Evolutionary conservation across 768 basidiomycete genomes (phyloP), one percentile per base, ranked within the genome.

Genomic region (Hygrocybe punicea): DNA sequence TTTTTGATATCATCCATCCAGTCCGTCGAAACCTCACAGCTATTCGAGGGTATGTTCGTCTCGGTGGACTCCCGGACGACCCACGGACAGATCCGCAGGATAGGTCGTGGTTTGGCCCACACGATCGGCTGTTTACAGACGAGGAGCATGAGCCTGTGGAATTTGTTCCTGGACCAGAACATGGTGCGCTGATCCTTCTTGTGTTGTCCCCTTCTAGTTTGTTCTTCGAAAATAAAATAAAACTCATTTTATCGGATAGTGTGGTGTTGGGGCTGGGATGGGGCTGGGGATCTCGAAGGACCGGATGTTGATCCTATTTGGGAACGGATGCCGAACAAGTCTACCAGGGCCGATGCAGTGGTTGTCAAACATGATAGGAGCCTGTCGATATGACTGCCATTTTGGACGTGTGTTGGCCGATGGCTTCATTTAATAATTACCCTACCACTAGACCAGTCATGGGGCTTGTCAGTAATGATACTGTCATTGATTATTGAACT

Each of bases 261-360:
- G 11, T 98, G 96, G 96, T 98, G 96, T 69, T 98, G 96, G 96
- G 96, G 96, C 17, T 99, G 96, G 96, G 96, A 99, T 65, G 96
- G 96, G 13, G 96, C 96, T 3, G 96, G 96, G 17, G 96, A 99
- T 67, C 81, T 99, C 21, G 96, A 98, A 61, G 96, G 95, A 42
- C 96, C 96, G 0, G 95, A 98, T 66, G 92, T 99, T 6, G 96
- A 98, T 64, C 96, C 96, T 6, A 89, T 99, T 53, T 99, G 96
- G 96, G 96, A 98, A 70, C 67, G 71, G 34, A 87, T 89, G 85
- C 75, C 89, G 4, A 82, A 87, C 60, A 84, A 78, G 66, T 81
- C 86, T 10, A 85, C 73, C 48, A 69, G 67, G 2, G 17, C 74
- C 0, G 84, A 85, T 45, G 75, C 89, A 6, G 87, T 96, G 47